phyloP scores from a whole-genome alignment of 2,329 filamentous ascomycete genomes.

The Xylariaceae sp. region DNA sequence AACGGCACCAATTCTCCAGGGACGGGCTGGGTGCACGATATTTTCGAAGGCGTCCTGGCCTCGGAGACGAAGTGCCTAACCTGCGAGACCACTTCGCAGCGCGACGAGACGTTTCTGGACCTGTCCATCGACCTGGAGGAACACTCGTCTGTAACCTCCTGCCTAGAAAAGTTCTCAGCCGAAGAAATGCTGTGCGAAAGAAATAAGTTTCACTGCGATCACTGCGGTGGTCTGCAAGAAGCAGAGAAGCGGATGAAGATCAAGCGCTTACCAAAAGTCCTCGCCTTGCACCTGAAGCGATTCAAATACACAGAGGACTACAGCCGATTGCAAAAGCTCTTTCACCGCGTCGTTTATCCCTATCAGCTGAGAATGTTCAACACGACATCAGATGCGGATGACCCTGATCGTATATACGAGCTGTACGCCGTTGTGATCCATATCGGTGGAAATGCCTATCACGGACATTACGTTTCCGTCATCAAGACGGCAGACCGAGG shows the following conservation, averaged over 20 bases:
- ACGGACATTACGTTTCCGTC: slow-evolving; percentile 95
- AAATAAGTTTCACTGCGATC: slow-evolving; percentile 98
- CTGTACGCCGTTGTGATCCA: slow-evolving; percentile 96
- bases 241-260: slow-evolving; percentile 99
- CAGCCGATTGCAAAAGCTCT: slow-evolving; percentile 88
- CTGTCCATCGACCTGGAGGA: slow-evolving; percentile 93
- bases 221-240: slow-evolving; percentile 91
- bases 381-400: slow-evolving; percentile 89
- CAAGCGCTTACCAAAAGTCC: slow-evolving; percentile 82
- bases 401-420: slow-evolving; percentile 90
- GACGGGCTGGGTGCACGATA: slow-evolving; percentile 89
- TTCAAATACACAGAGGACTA: slow-evolving; percentile 99
- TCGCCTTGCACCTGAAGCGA: slow-evolving; percentile 88
- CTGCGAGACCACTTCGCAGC: slow-evolving; percentile 89
- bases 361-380: slow-evolving; percentile 96
- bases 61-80: slow-evolving; percentile 96
- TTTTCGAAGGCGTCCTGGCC: slow-evolving; percentile 90
- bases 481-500: slow-evolving; percentile 95
- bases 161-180: slow-evolving; percentile 89
- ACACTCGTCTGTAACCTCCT: slow-evolving; percentile 93
- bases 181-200: slow-evolving; percentile 98
- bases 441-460: slow-evolving; percentile 92
- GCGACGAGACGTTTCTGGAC: slow-evolving; percentile 93
- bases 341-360: slow-evolving; percentile 93
- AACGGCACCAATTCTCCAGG: slow-evolving; percentile 49